Evolutionary conservation across 345 rosid genomes (phyloP), one percentile per base, ranked within the genome.

Genomic region (Eucalyptus tenuipes): DNA sequence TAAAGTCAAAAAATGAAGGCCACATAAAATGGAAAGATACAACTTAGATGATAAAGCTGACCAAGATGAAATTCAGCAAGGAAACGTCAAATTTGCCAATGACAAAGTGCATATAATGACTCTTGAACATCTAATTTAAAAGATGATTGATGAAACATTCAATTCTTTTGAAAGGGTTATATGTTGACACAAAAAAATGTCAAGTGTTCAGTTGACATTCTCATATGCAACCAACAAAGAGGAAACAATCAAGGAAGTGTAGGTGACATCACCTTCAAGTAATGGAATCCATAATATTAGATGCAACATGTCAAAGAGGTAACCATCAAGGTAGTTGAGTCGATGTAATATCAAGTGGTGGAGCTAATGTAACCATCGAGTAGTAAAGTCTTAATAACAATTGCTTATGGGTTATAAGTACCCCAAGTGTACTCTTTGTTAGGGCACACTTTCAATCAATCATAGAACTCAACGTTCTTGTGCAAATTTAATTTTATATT

Each of bases 391-490:
- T 5, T 57, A 57, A 11, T 57, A 57, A 57, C 7, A 10, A 3
- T 57, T 27, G 14, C 64, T 57, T 10, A 27, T 10, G 64, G 29
- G 7, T 11, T 25, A 10, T 57, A 57, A 57, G 64, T 57, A 10
- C n/a, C 16, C 52, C 17, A 49, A 49, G 15, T 49, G 52, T 49
- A 49, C 52, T 25, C 14, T 57, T 57, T 57, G n/a, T 57, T 10
- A 57, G n/a, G 5, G 64, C 2, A 1, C n/a, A 11, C 14, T 11
- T 27, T 57, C 14, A 25, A 25, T 57, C 7, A 25, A 57, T 57
- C n/a, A 57, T 7, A 25, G 0, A 57, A 25, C n/a, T 57, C 64
- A 25, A 25, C 0, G 6, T 25, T 24, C n/a, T 4, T 57, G 1
- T 57, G n/a, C 64, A 57, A 25, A 10, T 57, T 57, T 57, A 10